phyloP scores from a whole-genome alignment of 2,329 filamentous ascomycete species.

The Pyrenochaeta sp. region DNA sequence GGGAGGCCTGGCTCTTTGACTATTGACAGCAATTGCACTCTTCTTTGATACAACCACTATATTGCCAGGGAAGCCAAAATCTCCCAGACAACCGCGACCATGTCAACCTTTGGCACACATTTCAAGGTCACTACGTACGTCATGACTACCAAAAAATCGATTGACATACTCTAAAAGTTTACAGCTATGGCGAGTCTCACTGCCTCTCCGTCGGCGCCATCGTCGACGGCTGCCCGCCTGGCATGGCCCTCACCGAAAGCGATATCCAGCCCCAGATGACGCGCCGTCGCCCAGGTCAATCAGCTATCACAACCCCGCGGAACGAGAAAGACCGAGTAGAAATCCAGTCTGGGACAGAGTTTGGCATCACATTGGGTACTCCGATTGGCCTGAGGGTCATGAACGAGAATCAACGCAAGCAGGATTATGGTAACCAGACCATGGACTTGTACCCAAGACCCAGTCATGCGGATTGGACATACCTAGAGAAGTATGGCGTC shows the following conservation, averaged over 20 bases:
- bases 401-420: constrained; percentile 92
- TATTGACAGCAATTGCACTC: constrained; percentile 6
- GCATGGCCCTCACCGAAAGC: constrained; percentile 81
- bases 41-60: constrained; percentile 1
- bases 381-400: constrained; percentile 87
- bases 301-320: constrained; percentile 86
- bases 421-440: constrained; percentile 88
- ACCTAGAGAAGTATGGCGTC: constrained; percentile 95
- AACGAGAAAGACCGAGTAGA: constrained; percentile 91
- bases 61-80: constrained; percentile 12
- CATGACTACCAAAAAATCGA: not conserved
- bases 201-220: constrained; percentile 94
- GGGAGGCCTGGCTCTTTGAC: not conserved
- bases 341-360: constrained; percentile 93
- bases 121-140: constrained; percentile 84
- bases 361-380: constrained; percentile 87
- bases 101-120: constrained; percentile 82
- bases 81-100: constrained; percentile 20
- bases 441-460: constrained; percentile 93
- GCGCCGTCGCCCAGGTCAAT: constrained; percentile 87
- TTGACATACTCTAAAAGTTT: constrained; percentile 21
- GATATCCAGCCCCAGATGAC: constrained; percentile 97
- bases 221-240: constrained; percentile 89
- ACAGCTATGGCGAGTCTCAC: constrained; percentile 83
- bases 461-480: constrained; percentile 95